Conservation (phyloP, 2,329 filamentous ascomycete genomes). For the Grosmannia huntii region DNA sequence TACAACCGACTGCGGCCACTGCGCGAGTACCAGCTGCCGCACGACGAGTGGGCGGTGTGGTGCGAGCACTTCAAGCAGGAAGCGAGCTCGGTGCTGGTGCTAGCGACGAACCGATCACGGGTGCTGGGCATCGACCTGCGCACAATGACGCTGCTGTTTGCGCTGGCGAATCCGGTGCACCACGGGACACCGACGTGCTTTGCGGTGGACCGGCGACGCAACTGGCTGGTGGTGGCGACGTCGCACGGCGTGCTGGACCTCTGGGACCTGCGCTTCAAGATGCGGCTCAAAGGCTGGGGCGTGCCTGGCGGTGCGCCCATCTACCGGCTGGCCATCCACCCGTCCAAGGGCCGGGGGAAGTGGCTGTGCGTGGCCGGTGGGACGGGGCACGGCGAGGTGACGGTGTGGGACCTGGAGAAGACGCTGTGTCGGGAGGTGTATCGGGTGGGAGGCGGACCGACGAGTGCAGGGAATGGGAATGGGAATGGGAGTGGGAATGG, state of each 20-base stretch:
- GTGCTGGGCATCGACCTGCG: slow-evolving; percentile 77
- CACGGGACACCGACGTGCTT: slow-evolving; percentile 90
- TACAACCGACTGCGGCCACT: slow-evolving; percentile 69
- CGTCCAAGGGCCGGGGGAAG: slow-evolving; percentile 62
- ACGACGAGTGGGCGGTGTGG: slow-evolving; percentile 72
- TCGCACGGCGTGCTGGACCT: slow-evolving; percentile 85
- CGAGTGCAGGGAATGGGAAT: neutral
- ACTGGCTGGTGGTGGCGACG: slow-evolving; percentile 86
- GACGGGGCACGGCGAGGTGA: slow-evolving; percentile 76
- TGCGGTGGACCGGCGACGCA: slow-evolving; percentile 70
- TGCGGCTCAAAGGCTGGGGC: slow-evolving; percentile 80
- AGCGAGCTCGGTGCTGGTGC: slow-evolving; percentile 64
- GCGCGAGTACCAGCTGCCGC: slow-evolving; percentile 66
- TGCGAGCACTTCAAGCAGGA: slow-evolving; percentile 84
- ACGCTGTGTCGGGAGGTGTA: slow-evolving; percentile 81
- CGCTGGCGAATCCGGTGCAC: slow-evolving; percentile 74
- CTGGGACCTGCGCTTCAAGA: slow-evolving; percentile 92
- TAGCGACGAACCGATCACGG: slow-evolving; percentile 77
- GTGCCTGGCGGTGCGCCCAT: slow-evolving; percentile 70
- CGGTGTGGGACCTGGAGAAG: slow-evolving; percentile 92
- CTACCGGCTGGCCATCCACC: slow-evolving; percentile 67
- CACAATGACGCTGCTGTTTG: slow-evolving; percentile 71
- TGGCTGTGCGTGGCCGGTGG: slow-evolving; percentile 86
- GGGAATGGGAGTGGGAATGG: neutral
- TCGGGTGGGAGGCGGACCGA: slow-evolving; percentile 37